Conservation (phyloP, 23 red algal species). For the Gracilaria vermiculophylla region DNA sequence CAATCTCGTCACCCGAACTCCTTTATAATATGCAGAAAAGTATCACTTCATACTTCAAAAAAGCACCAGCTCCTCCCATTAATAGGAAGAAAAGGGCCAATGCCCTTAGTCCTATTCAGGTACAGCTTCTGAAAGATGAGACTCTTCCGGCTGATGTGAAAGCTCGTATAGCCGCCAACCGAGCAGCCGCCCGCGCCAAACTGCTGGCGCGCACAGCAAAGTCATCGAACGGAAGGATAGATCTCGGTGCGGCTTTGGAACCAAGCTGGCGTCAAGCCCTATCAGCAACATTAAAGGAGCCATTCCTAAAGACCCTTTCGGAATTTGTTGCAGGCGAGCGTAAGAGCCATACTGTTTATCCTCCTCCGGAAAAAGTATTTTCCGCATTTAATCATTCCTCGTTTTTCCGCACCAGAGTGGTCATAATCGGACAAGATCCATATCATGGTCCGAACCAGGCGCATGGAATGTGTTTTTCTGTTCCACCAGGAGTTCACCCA, state of each 20-base stretch:
- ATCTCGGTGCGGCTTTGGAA: conserved; percentile 48
- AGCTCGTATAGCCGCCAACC: conserved; percentile 66
- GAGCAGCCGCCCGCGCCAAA: conserved; percentile 63
- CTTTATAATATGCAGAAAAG: conserved; percentile 70
- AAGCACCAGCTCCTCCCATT: conserved; percentile 8
- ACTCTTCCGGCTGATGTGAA: conserved; percentile 42
- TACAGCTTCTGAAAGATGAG: conserved; percentile 22
- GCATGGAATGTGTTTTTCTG: conserved; percentile 94
- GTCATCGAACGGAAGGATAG: background rate
- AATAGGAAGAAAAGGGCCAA: conserved; percentile 42
- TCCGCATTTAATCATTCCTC: conserved; percentile 80
- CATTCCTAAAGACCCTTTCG: conserved; percentile 37
- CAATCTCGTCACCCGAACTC: background rate
- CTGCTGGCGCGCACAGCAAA: conserved; percentile 20
- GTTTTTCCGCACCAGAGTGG: conserved; percentile 77
- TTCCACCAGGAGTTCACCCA: conserved; percentile 68
- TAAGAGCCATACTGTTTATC: conserved; percentile 34
- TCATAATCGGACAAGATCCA: conserved; percentile 98
- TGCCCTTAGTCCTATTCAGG: conserved; percentile 17
- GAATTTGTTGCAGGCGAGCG: conserved; percentile 28
- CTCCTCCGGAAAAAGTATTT: conserved; percentile 72
- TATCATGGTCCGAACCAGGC: conserved; percentile 94
- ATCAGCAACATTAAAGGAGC: conserved; percentile 34
- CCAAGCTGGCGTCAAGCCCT: conserved; percentile 62
- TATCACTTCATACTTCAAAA: conserved; percentile 64